A percentile compares a stretch with the other conserved stretches of the same genome.
Conservation (phyloP, 2,329 filamentous ascomycete genomes). For the Verticillium tricorpus region DNA sequence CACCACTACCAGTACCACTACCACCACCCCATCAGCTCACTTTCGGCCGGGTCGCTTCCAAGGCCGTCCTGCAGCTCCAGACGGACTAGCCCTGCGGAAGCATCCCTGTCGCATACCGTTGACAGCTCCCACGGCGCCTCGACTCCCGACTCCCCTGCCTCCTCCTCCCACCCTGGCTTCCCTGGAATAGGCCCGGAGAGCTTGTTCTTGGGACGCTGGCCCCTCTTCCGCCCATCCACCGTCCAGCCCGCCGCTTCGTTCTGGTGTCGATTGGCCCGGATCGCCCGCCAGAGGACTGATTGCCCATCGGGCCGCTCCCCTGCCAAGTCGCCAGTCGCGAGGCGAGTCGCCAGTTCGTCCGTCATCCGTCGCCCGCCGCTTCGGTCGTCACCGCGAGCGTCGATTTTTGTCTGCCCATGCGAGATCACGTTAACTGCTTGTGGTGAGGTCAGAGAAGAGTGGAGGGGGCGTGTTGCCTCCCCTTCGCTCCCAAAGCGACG, state of each 20-base stretch:
- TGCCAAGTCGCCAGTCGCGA: not conserved
- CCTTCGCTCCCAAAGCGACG: not conserved
- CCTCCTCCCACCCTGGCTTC: too few species aligned
- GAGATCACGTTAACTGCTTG: not conserved
- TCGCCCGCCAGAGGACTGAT: not conserved
- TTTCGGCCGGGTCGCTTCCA: not conserved
- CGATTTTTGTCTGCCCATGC: not conserved
- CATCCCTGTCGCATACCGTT: too few species aligned
- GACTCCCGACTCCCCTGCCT: too few species aligned
- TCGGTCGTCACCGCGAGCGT: not conserved
- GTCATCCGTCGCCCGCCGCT: not conserved
- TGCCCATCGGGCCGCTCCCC: not conserved
- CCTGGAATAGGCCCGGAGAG: too few species aligned
- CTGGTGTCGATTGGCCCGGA: not conserved
- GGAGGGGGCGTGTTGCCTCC: not conserved
- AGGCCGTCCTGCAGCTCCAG: not conserved
- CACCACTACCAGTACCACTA: not conserved
- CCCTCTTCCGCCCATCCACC: not conserved
- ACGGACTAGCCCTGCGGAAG: too few species aligned
- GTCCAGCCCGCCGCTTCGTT: not conserved
- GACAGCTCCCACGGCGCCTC: too few species aligned
- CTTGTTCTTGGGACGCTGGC: not conserved
- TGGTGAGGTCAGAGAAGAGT: not conserved
- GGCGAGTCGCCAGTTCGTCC: not conserved
- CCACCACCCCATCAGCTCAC: not conserved